Conservation (phyloP, 257 asterid genomes). For the Anisodus acutangulus region DNA sequence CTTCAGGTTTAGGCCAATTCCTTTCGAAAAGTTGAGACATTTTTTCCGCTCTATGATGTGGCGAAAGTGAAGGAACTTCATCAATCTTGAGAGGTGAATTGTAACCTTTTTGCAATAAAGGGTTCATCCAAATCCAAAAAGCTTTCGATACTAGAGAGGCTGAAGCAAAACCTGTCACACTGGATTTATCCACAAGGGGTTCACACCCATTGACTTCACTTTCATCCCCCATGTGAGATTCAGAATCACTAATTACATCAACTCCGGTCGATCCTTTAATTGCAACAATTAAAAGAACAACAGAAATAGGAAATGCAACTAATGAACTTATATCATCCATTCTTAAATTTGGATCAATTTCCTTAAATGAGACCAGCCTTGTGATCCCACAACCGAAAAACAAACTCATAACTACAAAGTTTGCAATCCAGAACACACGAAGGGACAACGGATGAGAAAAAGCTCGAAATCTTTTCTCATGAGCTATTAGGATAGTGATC, state of each 20-base stretch:
- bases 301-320: slow-evolving; percentile 49
- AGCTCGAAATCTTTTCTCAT: slow-evolving; percentile 73
- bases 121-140: slow-evolving; percentile 93
- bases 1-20: slow-evolving; percentile 85
- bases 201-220: slow-evolving; percentile 40
- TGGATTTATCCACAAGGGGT: slow-evolving; percentile 50
- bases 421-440: slow-evolving; percentile 64
- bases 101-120: slow-evolving; percentile 71
- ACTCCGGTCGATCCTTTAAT: slow-evolving; percentile 76
- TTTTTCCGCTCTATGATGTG: slow-evolving; percentile 70
- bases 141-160: slow-evolving; percentile 74
- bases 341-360: slow-evolving; percentile 46
- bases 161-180: slow-evolving; percentile 66
- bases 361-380: slow-evolving; percentile 50
- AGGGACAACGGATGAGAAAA: slow-evolving; percentile 61
- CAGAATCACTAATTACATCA: slow-evolving; percentile 36
- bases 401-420: slow-evolving; percentile 52
- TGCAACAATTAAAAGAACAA: slow-evolving; percentile 52
- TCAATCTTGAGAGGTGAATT: slow-evolving; percentile 64
- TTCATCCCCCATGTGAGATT: slow-evolving; percentile 40
- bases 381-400: slow-evolving; percentile 53
- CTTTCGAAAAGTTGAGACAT: slow-evolving; percentile 60
- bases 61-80: slow-evolving; percentile 81
- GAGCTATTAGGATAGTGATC: slow-evolving; percentile 51
- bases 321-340: slow-evolving; percentile 61